Evolutionary conservation across 129 eudicot species (phyloP).

Genomic region (Tanacetum coccineum): DNA sequence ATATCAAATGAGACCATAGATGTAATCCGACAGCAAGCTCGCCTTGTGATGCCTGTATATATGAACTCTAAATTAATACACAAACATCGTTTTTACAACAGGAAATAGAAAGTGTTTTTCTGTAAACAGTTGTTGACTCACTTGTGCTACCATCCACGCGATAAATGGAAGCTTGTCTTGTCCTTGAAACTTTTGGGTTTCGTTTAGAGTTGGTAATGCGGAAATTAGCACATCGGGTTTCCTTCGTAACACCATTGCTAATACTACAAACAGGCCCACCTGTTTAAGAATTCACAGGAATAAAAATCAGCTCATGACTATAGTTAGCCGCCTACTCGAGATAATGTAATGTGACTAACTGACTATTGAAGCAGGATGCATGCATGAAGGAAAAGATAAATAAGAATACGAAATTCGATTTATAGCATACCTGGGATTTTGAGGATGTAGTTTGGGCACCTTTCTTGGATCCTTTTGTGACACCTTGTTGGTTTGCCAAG

Average conservation of each 20-base stretch:
- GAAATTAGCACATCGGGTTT: constrained; percentile 78
- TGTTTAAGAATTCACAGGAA: constrained; percentile 27
- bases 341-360: no score
- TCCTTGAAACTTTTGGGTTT: constrained; percentile 77
- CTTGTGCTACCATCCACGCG: constrained; percentile 95
- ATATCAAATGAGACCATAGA: constrained; percentile 67
- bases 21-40: constrained; percentile 80
- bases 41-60: constrained; percentile 65
- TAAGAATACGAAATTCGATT: neutral
- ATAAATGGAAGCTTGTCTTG: constrained; percentile 86
- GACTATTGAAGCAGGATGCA: no score
- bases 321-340: neutral
- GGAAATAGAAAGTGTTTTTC: neutral
- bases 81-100: constrained; percentile 9
- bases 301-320: constrained; percentile 8
- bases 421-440: constrained; percentile 75
- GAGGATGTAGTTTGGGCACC: constrained; percentile 58
- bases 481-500: constrained; percentile 60
- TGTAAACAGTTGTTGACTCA: constrained; percentile 25
- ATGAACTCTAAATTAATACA: constrained; percentile 10
- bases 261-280: constrained; percentile 78
- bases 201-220: constrained; percentile 56
- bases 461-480: constrained; percentile 76
- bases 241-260: constrained; percentile 83
- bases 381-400: no score